phyloP scores from a whole-genome alignment of 495 filamentous ascomycete species.

The Aspergillus asperescens region DNA sequence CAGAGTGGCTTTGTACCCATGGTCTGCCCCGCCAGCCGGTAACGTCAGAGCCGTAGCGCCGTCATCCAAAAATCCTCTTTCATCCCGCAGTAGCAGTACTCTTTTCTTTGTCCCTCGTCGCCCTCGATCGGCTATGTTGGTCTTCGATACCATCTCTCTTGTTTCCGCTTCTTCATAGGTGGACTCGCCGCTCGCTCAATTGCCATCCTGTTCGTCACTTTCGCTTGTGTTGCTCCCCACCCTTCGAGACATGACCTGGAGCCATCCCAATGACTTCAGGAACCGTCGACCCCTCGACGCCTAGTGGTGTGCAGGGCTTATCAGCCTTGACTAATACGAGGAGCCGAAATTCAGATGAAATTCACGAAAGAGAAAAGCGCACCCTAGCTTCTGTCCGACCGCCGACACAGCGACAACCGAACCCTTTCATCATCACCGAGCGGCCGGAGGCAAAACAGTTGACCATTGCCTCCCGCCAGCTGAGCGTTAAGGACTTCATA shows the following conservation, averaged over 20 bases:
- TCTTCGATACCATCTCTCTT: not conserved
- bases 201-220: slow-evolving; percentile 15
- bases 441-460: slow-evolving; percentile 54
- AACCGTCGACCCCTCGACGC: slow-evolving; percentile 38
- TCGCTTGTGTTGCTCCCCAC: not conserved
- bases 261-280: slow-evolving; percentile 41
- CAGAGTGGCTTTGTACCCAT: not conserved
- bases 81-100: slow-evolving; percentile 11
- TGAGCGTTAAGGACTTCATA: slow-evolving; percentile 69
- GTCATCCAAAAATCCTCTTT: slow-evolving; percentile 19
- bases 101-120: slow-evolving; percentile 4
- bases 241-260: slow-evolving; percentile 34
- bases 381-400: slow-evolving; percentile 42
- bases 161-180: not conserved
- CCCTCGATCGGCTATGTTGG: not conserved
- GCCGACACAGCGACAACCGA: slow-evolving; percentile 41
- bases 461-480: slow-evolving; percentile 48
- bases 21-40: slow-evolving; percentile 21
- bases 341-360: slow-evolving; percentile 32
- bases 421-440: slow-evolving; percentile 49
- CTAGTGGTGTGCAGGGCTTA: slow-evolving; percentile 32
- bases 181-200: slow-evolving; percentile 8
- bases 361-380: slow-evolving; percentile 48
- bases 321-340: slow-evolving; percentile 17
- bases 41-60: slow-evolving; percentile 25